Conservation (phyloP, 2,329 filamentous ascomycete species). For the Phoma sp. region DNA sequence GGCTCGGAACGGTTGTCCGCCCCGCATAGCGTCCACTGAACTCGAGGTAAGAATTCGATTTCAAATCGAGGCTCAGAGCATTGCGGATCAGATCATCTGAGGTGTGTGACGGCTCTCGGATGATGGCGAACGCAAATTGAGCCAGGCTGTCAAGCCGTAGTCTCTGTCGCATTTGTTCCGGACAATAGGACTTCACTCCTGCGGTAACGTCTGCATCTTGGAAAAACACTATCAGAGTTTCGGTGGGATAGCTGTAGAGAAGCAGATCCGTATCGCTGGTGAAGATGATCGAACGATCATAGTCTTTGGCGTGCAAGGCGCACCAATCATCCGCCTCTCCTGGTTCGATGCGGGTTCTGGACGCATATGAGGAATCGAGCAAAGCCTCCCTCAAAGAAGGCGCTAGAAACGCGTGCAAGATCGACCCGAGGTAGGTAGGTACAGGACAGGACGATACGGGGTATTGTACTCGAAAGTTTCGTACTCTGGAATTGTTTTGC, state of each 20-base stretch:
- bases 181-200: constrained; percentile 49
- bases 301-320: constrained; percentile 65
- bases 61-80: constrained; percentile 29
- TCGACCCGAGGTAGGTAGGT: constrained; percentile 34
- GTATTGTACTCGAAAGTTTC: constrained; percentile 52
- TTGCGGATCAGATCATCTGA: constrained; percentile 35
- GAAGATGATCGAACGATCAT: constrained; percentile 67
- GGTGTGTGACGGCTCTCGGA: constrained; percentile 38
- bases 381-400: constrained; percentile 77
- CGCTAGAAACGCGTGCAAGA: constrained; percentile 74
- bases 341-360: constrained; percentile 66
- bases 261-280: constrained; percentile 90
- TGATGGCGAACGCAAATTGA: constrained; percentile 51
- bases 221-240: constrained; percentile 72
- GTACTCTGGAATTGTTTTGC: constrained; percentile 63
- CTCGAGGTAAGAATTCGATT: constrained; percentile 28
- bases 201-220: constrained; percentile 62
- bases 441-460: constrained; percentile 34
- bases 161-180: constrained; percentile 52
- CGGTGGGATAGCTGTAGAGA: constrained; percentile 69
- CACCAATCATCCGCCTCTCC: constrained; percentile 88
- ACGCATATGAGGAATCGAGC: constrained; percentile 50
- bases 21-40: constrained; percentile 42
- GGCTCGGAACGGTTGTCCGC: constrained; percentile 5
- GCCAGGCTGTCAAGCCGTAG: constrained; percentile 53